Percentiles rank a stretch among this genome's conserved stretches.
phyloP scores from a whole-genome alignment of 257 asterid species.

The Solanum piurae region DNA sequence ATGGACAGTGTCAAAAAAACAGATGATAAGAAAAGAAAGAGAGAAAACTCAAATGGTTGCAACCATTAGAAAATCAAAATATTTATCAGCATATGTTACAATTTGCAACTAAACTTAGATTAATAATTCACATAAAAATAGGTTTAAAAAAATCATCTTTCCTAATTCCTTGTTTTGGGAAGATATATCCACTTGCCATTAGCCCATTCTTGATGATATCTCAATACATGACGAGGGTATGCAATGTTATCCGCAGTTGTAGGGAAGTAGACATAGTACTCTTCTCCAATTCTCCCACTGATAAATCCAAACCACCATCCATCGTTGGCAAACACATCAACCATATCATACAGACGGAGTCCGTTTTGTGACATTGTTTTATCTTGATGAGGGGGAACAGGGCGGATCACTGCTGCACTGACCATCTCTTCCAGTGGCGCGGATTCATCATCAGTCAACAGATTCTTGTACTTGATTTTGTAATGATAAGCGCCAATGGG shows the following conservation, averaged over 20 bases:
- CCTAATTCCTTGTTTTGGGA: background rate
- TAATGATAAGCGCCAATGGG: background rate
- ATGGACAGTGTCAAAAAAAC: too few species aligned
- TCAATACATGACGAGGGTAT: background rate
- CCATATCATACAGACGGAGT: background rate
- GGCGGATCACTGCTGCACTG: background rate
- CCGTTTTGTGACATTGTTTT: background rate
- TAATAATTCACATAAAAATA: too few species aligned
- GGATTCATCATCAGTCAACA: background rate
- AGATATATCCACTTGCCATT: conserved; percentile 1
- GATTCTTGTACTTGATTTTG: background rate
- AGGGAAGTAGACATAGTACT: conserved; percentile 3
- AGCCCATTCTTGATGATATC: background rate
- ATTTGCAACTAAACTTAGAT: background rate
- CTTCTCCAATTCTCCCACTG: background rate
- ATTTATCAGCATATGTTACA: background rate
- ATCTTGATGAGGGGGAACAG: background rate
- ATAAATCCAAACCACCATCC: conserved; percentile 11
- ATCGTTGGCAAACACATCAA: conserved; percentile 3
- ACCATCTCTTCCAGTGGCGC: background rate
- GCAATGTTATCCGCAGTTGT: conserved; percentile 4
- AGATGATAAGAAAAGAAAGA: background rate
- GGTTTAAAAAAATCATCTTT: background rate
- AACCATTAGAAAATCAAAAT: background rate
- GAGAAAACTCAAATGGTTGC: background rate